Base-by-base conservation (phyloP, 495 filamentous ascomycete genomes). In the Aspergillus biplanus region DNA sequence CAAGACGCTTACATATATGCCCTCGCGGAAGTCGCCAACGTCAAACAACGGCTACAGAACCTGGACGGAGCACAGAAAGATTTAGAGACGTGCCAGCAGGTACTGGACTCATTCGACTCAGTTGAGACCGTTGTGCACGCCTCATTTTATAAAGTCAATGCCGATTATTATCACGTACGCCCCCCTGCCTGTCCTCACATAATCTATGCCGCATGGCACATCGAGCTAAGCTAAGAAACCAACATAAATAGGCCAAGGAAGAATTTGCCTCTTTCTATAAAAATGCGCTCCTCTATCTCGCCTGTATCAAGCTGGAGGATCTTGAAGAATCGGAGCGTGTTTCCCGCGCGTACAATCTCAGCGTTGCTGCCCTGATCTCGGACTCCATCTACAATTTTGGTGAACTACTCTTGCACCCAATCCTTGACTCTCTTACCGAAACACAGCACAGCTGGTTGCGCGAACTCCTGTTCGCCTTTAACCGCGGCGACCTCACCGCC, bases 381-480 rank as follows among this genome's bases (percentile, higher is more conserved):
- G 92, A 93, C 72, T 87, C 85, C 64, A 98, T 98, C 80, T 98
- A 98, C 85, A 99, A 98, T 83, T 99, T 99, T 65, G 95, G 95
- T 76, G 95, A 99, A 82, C 92, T 99, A 6, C 88, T 99, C 21
- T 87, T 98, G 62, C 95, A 99, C 79, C 96, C 95, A 6, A 96
- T 99, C 70, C 88, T 98, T 59, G 89, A 97, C 71, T 87, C 91
- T 7, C 84, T 99, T 58, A 82, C 78, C 49, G 79, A 86, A 56
- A 85, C 87, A 37, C 74, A 80, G 49, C 83, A 90, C 71, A 77
- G 80, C 67, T 99, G 95, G 95, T 86, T 99, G 33, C 89, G 91
- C 58, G 91, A 97, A 21, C 88, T 99, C 11, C 86, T 99, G 56
- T 97, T 96, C 71, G 93, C 94, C 52, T 98, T 98, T 83, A 99